Evolutionary conservation across 225 moss, liverwort and hornwort species (phyloP), one percentile per base, ranked within the genome.

Genomic region (Lunularia cruciata): DNA sequence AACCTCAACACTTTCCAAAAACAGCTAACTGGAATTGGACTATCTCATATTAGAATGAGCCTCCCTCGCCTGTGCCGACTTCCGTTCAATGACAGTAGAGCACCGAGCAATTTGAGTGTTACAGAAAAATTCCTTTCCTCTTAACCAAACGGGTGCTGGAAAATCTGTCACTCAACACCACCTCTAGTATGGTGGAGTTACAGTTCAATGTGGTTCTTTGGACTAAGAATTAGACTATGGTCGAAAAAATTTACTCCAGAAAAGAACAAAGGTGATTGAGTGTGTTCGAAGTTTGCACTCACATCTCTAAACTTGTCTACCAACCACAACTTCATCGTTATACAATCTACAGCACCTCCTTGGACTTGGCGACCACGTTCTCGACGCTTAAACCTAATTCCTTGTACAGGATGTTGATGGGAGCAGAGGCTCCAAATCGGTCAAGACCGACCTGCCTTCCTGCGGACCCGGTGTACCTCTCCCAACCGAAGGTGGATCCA

Each of bases 401-500:
- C 77, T 92, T 84, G 82, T 88, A 95, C 75, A 95, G 54, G 60
- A 64, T 76, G 63, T 38, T 35, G 0, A 76, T 76, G 4, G 92
- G 92, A 13, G 92, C 95, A 47, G 88, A 87, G 5, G 88, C 90
- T 54, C 92, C 90, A 30, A 95, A 92, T 53, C 63, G 86, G 70
- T 92, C 89, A 53, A 90, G 65, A 32, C 95, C 90, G 0, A 90
- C 34, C 10, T 63, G 8, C 73, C 70, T 83, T 13, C 88, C 95
- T 66, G 77, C 35, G 32, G 67, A 14, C 19, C 92, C 95, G 0
- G 82, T 33, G 34, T 80, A 92, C 71, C 80, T 82, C 63, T 83
- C 92, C 95, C 92, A 95, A 15, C 88, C 92, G 54, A 95, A 86
- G 33, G 92, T 90, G n/a, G 90, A 0, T n/a, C 92, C 90, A 5